phyloP scores from a whole-genome alignment of 2,329 filamentous ascomycete genomes.

The Fusarium nygamai region DNA sequence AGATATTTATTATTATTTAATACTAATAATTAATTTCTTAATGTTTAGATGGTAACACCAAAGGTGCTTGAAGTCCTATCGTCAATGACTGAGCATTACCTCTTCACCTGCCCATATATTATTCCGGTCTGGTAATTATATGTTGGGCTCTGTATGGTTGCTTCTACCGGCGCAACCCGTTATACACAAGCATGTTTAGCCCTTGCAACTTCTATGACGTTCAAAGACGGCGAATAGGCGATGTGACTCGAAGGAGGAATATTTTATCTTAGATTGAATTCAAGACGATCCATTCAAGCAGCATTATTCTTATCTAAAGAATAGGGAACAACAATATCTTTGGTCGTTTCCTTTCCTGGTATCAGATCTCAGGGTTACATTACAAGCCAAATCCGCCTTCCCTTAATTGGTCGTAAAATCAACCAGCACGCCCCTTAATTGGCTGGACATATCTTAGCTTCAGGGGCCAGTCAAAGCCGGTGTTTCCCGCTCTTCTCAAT shows the following conservation, averaged over 20 bases:
- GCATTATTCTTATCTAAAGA: background rate
- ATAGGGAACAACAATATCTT: background rate
- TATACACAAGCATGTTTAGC: background rate
- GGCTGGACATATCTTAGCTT: background rate
- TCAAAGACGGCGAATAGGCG: background rate
- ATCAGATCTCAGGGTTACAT: conserved; percentile 16
- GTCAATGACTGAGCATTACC: too few species aligned
- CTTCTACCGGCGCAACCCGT: background rate
- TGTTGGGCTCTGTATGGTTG: too few species aligned
- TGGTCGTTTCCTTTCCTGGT: background rate
- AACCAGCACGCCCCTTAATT: conserved; percentile 16
- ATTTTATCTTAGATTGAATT: background rate
- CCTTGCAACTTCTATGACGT: background rate
- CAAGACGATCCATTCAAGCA: background rate
- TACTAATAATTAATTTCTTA: too few species aligned
- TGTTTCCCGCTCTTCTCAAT: conserved; percentile 36
- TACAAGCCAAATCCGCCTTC: background rate
- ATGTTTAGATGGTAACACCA: too few species aligned
- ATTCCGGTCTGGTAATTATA: too few species aligned
- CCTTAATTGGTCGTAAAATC: conserved; percentile 24
- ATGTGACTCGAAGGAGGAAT: background rate
- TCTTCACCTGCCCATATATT: too few species aligned
- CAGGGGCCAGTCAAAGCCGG: conserved; percentile 41
- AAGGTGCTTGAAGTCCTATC: background rate
- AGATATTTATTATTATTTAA: too few species aligned